phyloP scores from a whole-genome alignment of 2,329 filamentous ascomycete species.

The Endoconidiophora polonica region DNA sequence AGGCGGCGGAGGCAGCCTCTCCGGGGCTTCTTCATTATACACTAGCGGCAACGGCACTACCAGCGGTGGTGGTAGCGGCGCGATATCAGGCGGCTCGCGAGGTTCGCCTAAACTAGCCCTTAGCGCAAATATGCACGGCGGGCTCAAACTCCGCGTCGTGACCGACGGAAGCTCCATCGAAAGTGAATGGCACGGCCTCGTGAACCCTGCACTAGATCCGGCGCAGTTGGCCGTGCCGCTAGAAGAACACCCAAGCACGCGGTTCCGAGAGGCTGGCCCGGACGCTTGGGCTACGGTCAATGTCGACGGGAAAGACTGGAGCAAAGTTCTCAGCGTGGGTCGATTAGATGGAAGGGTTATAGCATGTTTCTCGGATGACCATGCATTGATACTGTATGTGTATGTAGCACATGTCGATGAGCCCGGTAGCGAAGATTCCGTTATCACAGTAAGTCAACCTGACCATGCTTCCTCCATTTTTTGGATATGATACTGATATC shows the following conservation, averaged over 20 bases:
- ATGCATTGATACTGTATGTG: slow-evolving; percentile 69
- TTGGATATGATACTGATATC: background rate
- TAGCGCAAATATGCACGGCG: slow-evolving; percentile 87
- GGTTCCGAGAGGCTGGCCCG: slow-evolving; percentile 59
- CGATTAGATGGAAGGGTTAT: slow-evolving; percentile 80
- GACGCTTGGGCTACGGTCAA: slow-evolving; percentile 77
- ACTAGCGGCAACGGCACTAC: slow-evolving; percentile 11
- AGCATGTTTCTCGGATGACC: slow-evolving; percentile 71
- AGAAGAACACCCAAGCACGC: slow-evolving; percentile 65
- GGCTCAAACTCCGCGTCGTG: slow-evolving; percentile 58
- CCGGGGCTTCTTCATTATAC: no score
- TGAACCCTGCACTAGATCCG: slow-evolving; percentile 77
- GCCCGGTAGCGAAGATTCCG: slow-evolving; percentile 47
- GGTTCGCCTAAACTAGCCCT: slow-evolving; percentile 57
- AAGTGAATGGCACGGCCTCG: slow-evolving; percentile 69
- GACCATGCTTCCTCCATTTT: background rate
- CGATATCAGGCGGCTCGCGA: slow-evolving; percentile 13
- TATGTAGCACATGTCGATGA: slow-evolving; percentile 60
- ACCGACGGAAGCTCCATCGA: slow-evolving; percentile 76
- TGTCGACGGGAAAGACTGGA: slow-evolving; percentile 91
- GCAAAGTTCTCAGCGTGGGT: slow-evolving; percentile 80
- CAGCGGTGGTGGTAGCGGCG: slow-evolving; percentile 14
- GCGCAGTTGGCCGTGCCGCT: slow-evolving; percentile 54
- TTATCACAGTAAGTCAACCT: slow-evolving; percentile 50
- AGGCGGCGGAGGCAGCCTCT: background rate